phyloP scores from a whole-genome alignment of 1,284 basidiomycete species.

The Leccinum subfulvum region DNA sequence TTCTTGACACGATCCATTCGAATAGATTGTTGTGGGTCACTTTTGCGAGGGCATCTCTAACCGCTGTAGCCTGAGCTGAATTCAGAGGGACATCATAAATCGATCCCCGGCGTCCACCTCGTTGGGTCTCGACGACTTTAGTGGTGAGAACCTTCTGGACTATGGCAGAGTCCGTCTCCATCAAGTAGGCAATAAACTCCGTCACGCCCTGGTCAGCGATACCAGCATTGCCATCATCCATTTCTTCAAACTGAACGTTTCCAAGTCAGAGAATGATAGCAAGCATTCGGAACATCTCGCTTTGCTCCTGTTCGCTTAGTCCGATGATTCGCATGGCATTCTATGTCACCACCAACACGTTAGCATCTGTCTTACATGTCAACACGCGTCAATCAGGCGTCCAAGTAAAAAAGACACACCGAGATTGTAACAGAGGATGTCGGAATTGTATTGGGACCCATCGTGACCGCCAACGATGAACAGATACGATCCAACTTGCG shows the following conservation, averaged over 20 bases:
- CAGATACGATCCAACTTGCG: too few species aligned
- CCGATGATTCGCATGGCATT: conserved; percentile 61
- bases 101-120: conserved; percentile 89
- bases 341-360: conserved; percentile 4
- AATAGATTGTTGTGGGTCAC: conserved; percentile 99
- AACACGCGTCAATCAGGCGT: too few species aligned
- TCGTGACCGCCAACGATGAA: too few species aligned
- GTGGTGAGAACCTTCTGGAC: conserved; percentile 88
- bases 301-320: conserved; percentile 81
- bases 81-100: conserved; percentile 92
- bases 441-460: too few species aligned
- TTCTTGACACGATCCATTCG: conserved; percentile 97
- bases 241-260: conserved; percentile 88
- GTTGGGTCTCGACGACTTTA: conserved; percentile 89
- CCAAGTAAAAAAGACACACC: too few species aligned
- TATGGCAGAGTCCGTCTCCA: conserved; percentile 80
- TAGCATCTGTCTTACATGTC: conserved; percentile 5
- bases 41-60: conserved; percentile 91
- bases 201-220: conserved; percentile 87
- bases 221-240: conserved; percentile 85
- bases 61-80: conserved; percentile 85
- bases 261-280: conserved; percentile 95
- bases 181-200: conserved; percentile 93
- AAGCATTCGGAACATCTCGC: conserved; percentile 91
- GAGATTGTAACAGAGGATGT: too few species aligned